These are phyloP conservation scores for Acanthamoeba lenticulata DNA, from an alignment of 208 protist genomes.

Conservation along the genomic window DNA sequence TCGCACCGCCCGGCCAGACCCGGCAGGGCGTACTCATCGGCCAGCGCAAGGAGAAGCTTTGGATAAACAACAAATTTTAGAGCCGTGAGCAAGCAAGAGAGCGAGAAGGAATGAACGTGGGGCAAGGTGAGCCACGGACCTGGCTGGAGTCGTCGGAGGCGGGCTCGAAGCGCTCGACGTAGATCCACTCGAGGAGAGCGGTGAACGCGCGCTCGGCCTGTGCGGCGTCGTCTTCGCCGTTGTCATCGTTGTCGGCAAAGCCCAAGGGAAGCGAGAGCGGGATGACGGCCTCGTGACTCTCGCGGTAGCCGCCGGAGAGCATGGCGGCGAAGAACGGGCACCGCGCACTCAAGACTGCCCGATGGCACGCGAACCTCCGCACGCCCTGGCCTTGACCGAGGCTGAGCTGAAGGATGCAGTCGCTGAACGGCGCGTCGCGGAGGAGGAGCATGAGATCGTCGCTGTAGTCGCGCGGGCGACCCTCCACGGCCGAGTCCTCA, in stretches of 20 bases:
- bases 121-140: background rate
- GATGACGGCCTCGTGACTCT: constrained; percentile 20
- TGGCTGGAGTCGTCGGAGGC: background rate
- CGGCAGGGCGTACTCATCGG: background rate
- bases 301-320: background rate
- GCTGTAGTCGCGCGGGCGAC: too few species aligned
- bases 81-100: background rate
- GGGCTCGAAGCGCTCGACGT: background rate
- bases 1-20: background rate
- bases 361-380: background rate
- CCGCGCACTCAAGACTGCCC: background rate
- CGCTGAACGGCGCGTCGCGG: background rate
- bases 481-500: too few species aligned
- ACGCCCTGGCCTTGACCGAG: background rate
- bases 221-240: background rate
- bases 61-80: background rate
- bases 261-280: background rate
- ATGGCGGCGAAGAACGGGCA: constrained; percentile 1
- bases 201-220: background rate
- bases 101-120: background rate
- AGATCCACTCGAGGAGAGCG: background rate
- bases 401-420: background rate
- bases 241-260: background rate
- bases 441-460: background rate
- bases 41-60: background rate